Percentiles rank a stretch among this genome's conserved stretches.
Conservation (phyloP, 73 alveolate species). For the Breviolum minutum region DNA sequence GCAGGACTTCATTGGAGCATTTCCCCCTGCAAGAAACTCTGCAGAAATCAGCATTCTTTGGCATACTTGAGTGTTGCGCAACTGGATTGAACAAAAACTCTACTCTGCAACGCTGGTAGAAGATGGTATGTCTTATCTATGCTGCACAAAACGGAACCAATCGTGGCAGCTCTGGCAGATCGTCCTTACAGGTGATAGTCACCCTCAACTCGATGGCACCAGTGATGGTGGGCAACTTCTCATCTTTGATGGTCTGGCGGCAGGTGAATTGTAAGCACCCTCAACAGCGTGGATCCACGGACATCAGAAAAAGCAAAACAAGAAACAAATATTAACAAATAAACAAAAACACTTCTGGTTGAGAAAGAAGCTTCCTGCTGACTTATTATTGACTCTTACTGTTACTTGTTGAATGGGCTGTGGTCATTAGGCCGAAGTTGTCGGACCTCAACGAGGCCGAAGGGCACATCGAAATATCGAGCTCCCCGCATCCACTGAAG, state of each 20-base stretch:
- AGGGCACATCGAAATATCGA: constrained; percentile 45
- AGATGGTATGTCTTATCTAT: no score
- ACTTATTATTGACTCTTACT: no score
- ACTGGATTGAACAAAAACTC: no score
- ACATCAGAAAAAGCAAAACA: background rate
- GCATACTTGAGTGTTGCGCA: no score
- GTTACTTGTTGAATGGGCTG: background rate
- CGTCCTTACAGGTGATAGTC: constrained; percentile 46
- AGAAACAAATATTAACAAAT: background rate
- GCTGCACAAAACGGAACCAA: no score
- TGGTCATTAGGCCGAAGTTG: background rate
- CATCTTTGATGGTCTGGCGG: constrained; percentile 50
- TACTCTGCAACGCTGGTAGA: no score
- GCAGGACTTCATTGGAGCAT: no score
- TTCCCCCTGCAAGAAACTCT: no score
- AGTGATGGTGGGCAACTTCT: constrained; percentile 29
- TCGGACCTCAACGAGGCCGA: constrained; percentile 37
- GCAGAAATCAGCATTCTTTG: no score
- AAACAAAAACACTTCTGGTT: background rate
- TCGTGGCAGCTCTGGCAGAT: background rate
- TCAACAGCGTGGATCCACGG: background rate
- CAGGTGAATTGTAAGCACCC: background rate
- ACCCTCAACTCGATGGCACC: constrained; percentile 42
- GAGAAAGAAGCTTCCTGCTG: background rate
- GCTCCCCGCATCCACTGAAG: constrained; percentile 66